Percentiles rank a stretch among this genome's conserved stretches.
Evolutionary conservation across 1,139 yeast species (phyloP).

Genomic region (Petasospora fabianii): DNA sequence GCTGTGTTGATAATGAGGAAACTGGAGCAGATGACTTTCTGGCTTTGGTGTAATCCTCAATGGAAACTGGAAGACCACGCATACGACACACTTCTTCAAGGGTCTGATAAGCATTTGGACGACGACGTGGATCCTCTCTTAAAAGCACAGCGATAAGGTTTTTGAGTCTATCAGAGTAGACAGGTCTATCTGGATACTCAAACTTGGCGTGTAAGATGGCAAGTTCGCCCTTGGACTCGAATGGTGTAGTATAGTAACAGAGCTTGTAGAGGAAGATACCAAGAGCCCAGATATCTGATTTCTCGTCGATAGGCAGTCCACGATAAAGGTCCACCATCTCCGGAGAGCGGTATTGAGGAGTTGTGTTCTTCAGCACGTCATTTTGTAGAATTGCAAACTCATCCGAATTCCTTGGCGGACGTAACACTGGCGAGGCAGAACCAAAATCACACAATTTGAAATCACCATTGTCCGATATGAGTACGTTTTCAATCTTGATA

Average conservation of each 20-base stretch:
- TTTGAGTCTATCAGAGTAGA: conserved; percentile 48
- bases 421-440: conserved; percentile 69
- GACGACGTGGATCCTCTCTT: conserved; percentile 62
- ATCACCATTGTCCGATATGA: conserved; percentile 66
- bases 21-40: conserved; percentile 1
- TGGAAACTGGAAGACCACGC: conserved; percentile 52
- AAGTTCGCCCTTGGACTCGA: conserved; percentile 73
- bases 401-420: conserved; percentile 60
- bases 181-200: conserved; percentile 50
- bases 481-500: conserved; percentile 90
- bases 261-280: conserved; percentile 89
- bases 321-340: conserved; percentile 91
- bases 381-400: conserved; percentile 70
- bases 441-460: conserved; percentile 95
- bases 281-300: conserved; percentile 94
- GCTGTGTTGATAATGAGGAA: not conserved
- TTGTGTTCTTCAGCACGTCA: conserved; percentile 86
- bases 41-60: conserved; percentile 30
- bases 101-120: conserved; percentile 70
- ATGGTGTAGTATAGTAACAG: conserved; percentile 93
- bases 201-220: conserved; percentile 64
- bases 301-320: conserved; percentile 88
- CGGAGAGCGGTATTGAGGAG: conserved; percentile 96
- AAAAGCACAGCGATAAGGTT: conserved; percentile 59
- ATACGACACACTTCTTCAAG: conserved; percentile 63